Evolutionary conservation across 2,329 filamentous ascomycete species (phyloP), one percentile per base, ranked within the genome.

Genomic region (Penicillium sp.): DNA sequence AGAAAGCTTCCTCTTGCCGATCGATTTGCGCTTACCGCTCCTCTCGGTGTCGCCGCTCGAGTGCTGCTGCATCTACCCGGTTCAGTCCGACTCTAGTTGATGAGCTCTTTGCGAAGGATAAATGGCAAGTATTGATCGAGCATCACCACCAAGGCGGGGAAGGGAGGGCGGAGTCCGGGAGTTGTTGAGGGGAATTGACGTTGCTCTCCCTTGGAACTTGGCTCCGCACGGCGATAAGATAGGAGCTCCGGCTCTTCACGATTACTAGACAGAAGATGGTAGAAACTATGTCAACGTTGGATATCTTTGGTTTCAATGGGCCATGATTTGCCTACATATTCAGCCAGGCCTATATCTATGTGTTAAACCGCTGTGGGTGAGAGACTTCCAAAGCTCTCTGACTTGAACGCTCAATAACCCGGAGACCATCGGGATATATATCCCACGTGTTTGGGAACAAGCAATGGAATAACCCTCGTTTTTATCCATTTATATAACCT

Each of bases 1-100:
- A 55, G 65, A 58, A 54, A 69, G 66, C 65, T 74, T 76, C 63
- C 72, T 71, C 62, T 75, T 75, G 59, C 69, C 69, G 62, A 61
- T 66, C 57, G 69, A 69, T 62, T 71, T 73, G 65, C 70, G 70
- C 66, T 74, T 74, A 67, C 71, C 71, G 68, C 70, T 74, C 65
- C 66, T 68, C 64, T 73, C 70, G 65, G 68, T 65, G 60, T 70
- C 64, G 63, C 61, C 65, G 62, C 63, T 69, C 54, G 66, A 61
- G 58, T 67, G 67, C 64, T 70, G 65, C 67, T 69, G 73, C 73
- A 76, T 76, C 70, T 72, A 75, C 67, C 70, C 70, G 70, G 63
- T 66, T 68, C 59, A 60, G 60, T 65, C 65, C 60, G 61, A 62
- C 51, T 50, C 42, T 39, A 39, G 18, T 39, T 49, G 51, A 54